Base-by-base conservation (phyloP, 1,139 yeast genomes). In the Debaryomyces robertsiae region DNA sequence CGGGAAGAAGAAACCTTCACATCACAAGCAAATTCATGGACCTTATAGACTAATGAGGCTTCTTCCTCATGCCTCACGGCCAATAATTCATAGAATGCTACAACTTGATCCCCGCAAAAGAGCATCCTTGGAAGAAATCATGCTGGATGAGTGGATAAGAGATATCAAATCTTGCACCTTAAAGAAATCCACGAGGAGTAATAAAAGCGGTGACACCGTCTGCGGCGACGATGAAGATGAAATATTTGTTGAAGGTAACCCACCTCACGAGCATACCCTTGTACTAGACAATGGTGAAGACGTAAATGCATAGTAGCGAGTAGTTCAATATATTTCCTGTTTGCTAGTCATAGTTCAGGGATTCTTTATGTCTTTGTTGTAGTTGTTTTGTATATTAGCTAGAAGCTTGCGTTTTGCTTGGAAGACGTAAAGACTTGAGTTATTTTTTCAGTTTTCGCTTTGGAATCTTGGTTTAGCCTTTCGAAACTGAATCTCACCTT, bases 11-110 rank as follows among this genome's bases (percentile, higher is more conserved):
- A 64, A 64, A 51, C 51, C 55, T 38, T 46, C 67, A 6, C 52
- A 48, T 29, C 76, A 70, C 50, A 69, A 72, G 47, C 77, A 72
- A 50, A 72, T 74, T 29, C 77, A 71, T 41, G 98, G 98, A 1
- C 97, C 98, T 2, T 89, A 93, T 73, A 73, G 98, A 52, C 67
- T 94, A 48, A 73, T 93, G 73, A 77, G 97, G 54, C 71, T 93
- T 47, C 69, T 94, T 36, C 98, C 98, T 2, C 86, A 83, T 50
- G 90, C 90, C 3, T 77, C 96, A 11, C 76, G 98, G 51, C 87
- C 85, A 6, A 75, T 93, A 9, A 77, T 93, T 33, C 80, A 82
- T 18, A 73, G 73, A 35, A 90, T 93, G 88, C 70, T 93, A 23
- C 79, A 72, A 36, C 62, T 89, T 5, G 84, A 86, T 48, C 89